Evolutionary conservation across 2,329 filamentous ascomycete genomes (phyloP).

Genomic region (Hymenotorrendiella dingleyae): DNA sequence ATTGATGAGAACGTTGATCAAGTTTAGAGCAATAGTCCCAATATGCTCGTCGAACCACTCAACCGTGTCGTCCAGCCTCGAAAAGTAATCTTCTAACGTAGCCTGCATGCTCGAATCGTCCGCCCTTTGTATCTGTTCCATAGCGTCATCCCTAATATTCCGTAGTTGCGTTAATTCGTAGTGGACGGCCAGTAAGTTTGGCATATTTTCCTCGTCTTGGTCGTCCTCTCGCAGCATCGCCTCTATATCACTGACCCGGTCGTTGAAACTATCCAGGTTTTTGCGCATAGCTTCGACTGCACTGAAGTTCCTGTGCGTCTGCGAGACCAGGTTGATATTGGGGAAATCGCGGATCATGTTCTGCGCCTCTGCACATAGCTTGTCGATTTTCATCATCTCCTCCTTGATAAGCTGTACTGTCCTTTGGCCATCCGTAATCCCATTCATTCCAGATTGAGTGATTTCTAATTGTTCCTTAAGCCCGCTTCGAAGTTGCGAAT

Average conservation of each 20-base stretch:
- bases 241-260: constrained; percentile 70
- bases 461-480: constrained; percentile 90
- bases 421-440: constrained; percentile 83
- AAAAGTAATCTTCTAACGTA: constrained; percentile 87
- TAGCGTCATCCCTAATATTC: constrained; percentile 92
- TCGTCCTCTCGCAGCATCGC: constrained; percentile 77
- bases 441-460: constrained; percentile 87
- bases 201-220: constrained; percentile 80
- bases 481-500: constrained; percentile 82
- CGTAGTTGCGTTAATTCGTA: constrained; percentile 87
- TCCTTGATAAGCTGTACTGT: constrained; percentile 91
- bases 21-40: constrained; percentile 78
- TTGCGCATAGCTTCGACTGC: constrained; percentile 89
- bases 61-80: constrained; percentile 76
- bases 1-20: constrained; percentile 79
- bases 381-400: constrained; percentile 98
- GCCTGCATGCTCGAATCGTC: constrained; percentile 68
- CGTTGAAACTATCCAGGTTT: constrained; percentile 82
- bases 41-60: constrained; percentile 96
- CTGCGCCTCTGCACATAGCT: constrained; percentile 92
- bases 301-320: constrained; percentile 94
- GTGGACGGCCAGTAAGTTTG: constrained; percentile 82
- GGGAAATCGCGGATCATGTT: constrained; percentile 96
- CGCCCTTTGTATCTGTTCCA: constrained; percentile 85
- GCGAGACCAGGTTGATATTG: constrained; percentile 83